A percentile compares a stretch with the other conserved stretches of the same genome.
Evolutionary conservation across 2,329 filamentous ascomycete genomes (phyloP).

Genomic region (Sporothrix pallida): DNA sequence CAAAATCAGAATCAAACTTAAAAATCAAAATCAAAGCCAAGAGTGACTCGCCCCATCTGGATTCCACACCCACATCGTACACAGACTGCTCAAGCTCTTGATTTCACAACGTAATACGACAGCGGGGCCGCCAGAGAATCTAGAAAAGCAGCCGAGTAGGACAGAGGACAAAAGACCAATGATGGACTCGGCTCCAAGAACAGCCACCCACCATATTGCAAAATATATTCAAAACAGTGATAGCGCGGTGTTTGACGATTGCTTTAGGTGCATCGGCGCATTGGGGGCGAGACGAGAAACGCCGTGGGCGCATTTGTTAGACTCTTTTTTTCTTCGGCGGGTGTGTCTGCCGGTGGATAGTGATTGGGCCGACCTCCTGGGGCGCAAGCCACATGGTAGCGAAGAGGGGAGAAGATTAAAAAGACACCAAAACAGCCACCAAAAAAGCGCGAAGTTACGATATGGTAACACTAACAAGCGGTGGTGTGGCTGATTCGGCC

Average conservation of each 20-base stretch:
- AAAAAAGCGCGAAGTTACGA: slow-evolving; percentile 3
- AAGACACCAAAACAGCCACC: neutral
- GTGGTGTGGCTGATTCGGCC: neutral
- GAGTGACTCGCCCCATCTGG: neutral
- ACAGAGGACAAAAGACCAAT: neutral
- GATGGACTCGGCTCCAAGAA: too few relatives aligned
- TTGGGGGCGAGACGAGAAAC: neutral
- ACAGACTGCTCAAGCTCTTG: too few relatives aligned
- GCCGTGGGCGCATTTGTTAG: neutral
- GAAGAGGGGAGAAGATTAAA: neutral
- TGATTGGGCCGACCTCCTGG: neutral
- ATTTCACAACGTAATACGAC: neutral
- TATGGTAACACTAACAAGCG: neutral
- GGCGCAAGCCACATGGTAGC: neutral
- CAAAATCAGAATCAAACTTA: too few relatives aligned
- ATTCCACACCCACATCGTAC: neutral
- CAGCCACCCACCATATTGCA: neutral
- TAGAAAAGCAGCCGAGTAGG: neutral
- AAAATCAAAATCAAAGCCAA: neutral
- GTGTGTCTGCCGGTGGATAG: neutral
- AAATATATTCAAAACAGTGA: slow-evolving; percentile 14
- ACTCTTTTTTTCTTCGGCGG: neutral
- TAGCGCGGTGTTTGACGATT: slow-evolving; percentile 21
- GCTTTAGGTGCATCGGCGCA: slow-evolving; percentile 18
- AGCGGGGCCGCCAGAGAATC: neutral